A percentile compares a stretch with the other conserved stretches of the same genome.
These are phyloP conservation scores for Saturnispora besseyi DNA, from an alignment of 805 yeast genomes.

Conservation along the genomic window DNA sequence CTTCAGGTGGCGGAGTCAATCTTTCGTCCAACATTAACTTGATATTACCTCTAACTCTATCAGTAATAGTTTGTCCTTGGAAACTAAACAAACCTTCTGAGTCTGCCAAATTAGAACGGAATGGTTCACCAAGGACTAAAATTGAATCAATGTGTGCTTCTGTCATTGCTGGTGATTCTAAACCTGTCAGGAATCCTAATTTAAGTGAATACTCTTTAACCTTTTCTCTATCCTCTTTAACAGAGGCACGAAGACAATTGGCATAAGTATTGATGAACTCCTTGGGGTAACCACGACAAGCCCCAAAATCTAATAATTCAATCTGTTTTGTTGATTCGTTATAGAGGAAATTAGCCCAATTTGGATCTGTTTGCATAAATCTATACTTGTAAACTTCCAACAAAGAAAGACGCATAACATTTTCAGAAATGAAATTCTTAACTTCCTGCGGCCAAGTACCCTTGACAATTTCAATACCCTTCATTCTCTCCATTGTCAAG, in stretches of 20 bases:
- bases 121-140: constrained; percentile 87
- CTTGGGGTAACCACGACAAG: constrained; percentile 69
- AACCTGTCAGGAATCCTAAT: constrained; percentile 86
- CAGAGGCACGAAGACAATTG: constrained; percentile 66
- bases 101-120: constrained; percentile 38
- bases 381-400: constrained; percentile 75
- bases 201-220: constrained; percentile 59
- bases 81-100: constrained; percentile 58
- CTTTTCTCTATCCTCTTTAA: constrained; percentile 50
- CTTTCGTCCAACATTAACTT: constrained; percentile 86
- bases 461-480: constrained; percentile 74
- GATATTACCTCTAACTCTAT: constrained; percentile 81
- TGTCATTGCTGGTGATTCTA: constrained; percentile 81
- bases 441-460: constrained; percentile 67
- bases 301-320: constrained; percentile 92
- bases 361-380: constrained; percentile 98
- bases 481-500: constrained; percentile 81
- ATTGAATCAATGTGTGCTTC: constrained; percentile 90
- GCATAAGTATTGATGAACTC: constrained; percentile 65
- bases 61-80: constrained; percentile 82
- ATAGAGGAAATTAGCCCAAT: constrained; percentile 95
- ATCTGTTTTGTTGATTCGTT: constrained; percentile 61
- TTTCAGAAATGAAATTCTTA: constrained; percentile 71
- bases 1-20: constrained; percentile 95
- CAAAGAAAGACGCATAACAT: constrained; percentile 79